A percentile compares a stretch with the other conserved stretches of the same genome.
Conservation (phyloP, 495 filamentous ascomycete genomes). For the Penicillium maclennaniae region DNA sequence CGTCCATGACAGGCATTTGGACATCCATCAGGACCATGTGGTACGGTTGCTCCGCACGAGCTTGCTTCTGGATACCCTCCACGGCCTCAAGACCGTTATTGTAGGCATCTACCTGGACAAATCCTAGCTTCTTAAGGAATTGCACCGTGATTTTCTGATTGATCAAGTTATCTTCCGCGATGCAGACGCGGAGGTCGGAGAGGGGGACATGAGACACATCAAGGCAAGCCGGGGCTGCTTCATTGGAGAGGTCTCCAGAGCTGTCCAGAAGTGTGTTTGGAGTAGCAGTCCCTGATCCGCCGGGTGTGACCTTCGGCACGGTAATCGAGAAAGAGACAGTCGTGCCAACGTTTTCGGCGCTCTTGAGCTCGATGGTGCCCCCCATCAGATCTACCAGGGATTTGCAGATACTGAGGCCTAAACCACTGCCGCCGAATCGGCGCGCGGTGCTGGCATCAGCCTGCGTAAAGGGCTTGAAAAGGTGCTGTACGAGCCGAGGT, state of each 20-base stretch:
- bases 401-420: constrained; percentile 87
- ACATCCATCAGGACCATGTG: constrained; percentile 83
- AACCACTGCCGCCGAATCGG: constrained; percentile 81
- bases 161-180: constrained; percentile 83
- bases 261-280: no score
- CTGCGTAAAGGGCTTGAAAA: constrained; percentile 85
- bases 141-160: constrained; percentile 83
- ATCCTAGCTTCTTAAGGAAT: constrained; percentile 77
- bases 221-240: constrained; percentile 15
- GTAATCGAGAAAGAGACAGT: constrained; percentile 75
- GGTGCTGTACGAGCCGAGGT: constrained; percentile 48
- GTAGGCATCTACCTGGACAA: constrained; percentile 66
- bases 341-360: constrained; percentile 66
- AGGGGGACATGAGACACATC: constrained; percentile 64
- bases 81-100: constrained; percentile 77
- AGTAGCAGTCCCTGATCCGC: constrained; percentile 2
- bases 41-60: constrained; percentile 57
- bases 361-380: constrained; percentile 76
- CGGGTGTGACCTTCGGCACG: constrained; percentile 61
- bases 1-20: constrained; percentile 85
- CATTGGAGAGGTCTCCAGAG: no score
- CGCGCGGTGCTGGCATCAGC: constrained; percentile 77
- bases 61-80: constrained; percentile 66
- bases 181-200: constrained; percentile 70
- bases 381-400: constrained; percentile 82